These are phyloP conservation scores for Lachancea thermotolerans DNA, from an alignment of 805 yeast species.

Conservation along the genomic window DNA sequence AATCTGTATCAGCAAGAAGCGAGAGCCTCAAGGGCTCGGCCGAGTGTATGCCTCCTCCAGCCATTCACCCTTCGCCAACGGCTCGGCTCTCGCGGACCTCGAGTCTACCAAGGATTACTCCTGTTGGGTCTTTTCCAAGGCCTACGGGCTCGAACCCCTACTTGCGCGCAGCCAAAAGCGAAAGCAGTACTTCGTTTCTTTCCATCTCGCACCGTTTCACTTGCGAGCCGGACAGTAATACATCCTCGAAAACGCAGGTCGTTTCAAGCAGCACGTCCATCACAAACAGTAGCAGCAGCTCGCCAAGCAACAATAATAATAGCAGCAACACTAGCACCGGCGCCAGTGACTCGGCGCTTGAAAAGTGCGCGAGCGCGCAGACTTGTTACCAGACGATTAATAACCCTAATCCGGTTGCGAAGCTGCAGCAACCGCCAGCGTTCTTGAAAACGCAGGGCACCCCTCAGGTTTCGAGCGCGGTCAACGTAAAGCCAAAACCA, in stretches of 20 bases:
- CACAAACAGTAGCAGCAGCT: constrained; percentile 12
- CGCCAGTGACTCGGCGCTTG: constrained; percentile 2
- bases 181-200: constrained; percentile 1
- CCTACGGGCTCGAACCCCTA: neutral
- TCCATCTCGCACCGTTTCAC: constrained; percentile 1
- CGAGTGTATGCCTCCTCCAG: neutral
- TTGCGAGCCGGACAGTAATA: constrained; percentile 1
- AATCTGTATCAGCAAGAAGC: neutral
- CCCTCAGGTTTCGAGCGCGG: too few species aligned
- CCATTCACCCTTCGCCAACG: neutral
- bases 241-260: constrained; percentile 9
- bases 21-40: neutral
- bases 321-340: constrained; percentile 8
- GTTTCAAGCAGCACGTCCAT: constrained; percentile 11
- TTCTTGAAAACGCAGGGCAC: too few species aligned
- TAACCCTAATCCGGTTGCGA: too few species aligned
- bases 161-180: neutral
- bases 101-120: constrained; percentile 3
- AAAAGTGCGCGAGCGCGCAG: neutral
- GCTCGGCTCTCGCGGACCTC: neutral
- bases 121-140: neutral
- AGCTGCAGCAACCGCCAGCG: too few species aligned
- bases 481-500: too few species aligned
- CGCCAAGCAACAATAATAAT: constrained; percentile 8
- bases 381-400: too few species aligned